These are phyloP conservation scores for Bruguiera hainesii DNA, from an alignment of 441 rosid species.

Conservation along the genomic window DNA sequence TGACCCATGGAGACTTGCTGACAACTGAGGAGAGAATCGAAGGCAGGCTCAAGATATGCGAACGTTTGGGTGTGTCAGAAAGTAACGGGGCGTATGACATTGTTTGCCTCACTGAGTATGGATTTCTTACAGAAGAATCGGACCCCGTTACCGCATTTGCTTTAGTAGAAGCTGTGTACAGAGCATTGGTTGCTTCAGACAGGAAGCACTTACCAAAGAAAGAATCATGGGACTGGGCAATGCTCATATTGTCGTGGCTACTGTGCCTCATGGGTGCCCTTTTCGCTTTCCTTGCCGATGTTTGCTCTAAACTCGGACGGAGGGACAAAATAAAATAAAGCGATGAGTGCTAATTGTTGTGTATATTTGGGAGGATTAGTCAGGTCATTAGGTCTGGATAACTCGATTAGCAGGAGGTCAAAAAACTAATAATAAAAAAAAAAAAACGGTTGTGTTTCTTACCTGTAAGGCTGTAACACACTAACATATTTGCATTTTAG, in stretches of 20 bases:
- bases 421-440: no score
- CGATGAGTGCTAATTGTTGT: no score
- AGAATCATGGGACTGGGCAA: constrained; percentile 34
- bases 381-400: no score
- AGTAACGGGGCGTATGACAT: constrained; percentile 45
- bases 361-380: no score
- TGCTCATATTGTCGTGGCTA: constrained; percentile 30
- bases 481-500: no score
- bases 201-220: constrained; percentile 43
- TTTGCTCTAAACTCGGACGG: constrained; percentile 33
- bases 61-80: constrained; percentile 36
- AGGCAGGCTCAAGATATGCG: constrained; percentile 45
- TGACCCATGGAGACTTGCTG: constrained; percentile 60
- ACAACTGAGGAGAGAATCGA: constrained; percentile 45
- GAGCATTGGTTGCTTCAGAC: constrained; percentile 56
- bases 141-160: constrained; percentile 54
- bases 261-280: constrained; percentile 35
- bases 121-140: constrained; percentile 45
- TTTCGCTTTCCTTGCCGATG: constrained; percentile 39
- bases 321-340: no score
- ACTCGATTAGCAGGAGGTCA: no score
- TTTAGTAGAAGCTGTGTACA: constrained; percentile 42
- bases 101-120: constrained; percentile 52
- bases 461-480: no score
- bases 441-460: no score